These are phyloP conservation scores for Venturiaceae sp. DNA, from an alignment of 2,329 filamentous ascomycete species.

Conservation along the genomic window DNA sequence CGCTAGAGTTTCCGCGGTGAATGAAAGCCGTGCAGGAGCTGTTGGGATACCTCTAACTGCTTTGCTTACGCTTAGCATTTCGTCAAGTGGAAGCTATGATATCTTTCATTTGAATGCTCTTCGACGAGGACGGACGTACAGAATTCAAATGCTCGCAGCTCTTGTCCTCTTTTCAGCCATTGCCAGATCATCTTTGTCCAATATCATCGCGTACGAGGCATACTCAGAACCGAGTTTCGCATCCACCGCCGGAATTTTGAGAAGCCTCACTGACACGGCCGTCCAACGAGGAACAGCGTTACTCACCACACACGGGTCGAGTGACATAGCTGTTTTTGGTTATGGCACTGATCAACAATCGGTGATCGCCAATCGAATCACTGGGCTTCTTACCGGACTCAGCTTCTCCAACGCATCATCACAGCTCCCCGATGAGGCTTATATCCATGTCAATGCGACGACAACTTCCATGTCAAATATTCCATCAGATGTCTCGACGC, in stretches of 20 bases:
- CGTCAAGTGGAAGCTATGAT: conserved; percentile 8
- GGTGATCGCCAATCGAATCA: not conserved
- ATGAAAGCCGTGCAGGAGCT: conserved; percentile 8
- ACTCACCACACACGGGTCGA: not conserved
- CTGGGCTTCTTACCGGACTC: conserved; percentile 3
- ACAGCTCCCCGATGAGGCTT: conserved; percentile 1
- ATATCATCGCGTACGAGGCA: conserved; percentile 12
- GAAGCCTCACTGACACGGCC: not conserved
- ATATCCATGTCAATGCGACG: conserved; percentile 2
- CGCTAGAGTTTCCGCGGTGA: conserved; percentile 12
- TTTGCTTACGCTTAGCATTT: conserved; percentile 9
- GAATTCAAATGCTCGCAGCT: conserved; percentile 5
- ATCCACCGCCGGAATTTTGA: not conserved
- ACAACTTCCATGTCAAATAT: conserved; percentile 1
- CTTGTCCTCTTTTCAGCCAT: conserved; percentile 9
- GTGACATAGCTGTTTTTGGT: not conserved
- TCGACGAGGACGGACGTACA: conserved; percentile 5
- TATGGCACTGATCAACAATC: not conserved
- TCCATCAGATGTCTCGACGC: conserved; percentile 1
- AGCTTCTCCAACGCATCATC: not conserved
- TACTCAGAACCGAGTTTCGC: not conserved
- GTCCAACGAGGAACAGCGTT: not conserved
- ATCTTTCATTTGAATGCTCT: conserved; percentile 9
- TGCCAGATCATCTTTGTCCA: conserved; percentile 8
- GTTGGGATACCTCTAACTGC: conserved; percentile 6